phyloP scores from a whole-genome alignment of 2,329 filamentous ascomycete species.

The Cladophialophora carrionii region DNA sequence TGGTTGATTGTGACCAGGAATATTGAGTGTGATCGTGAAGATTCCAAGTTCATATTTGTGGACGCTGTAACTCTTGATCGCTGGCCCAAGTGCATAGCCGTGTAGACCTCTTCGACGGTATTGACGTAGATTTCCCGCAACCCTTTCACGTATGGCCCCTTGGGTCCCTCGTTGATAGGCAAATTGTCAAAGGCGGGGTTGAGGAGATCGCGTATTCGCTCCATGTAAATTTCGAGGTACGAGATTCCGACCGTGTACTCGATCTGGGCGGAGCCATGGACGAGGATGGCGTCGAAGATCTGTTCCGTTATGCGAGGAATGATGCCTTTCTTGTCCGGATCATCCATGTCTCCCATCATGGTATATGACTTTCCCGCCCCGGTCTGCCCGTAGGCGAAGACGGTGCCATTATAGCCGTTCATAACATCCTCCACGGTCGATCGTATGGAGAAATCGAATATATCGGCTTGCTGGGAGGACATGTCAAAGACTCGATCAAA shows the following conservation, averaged over 20 bases:
- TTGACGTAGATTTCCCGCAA: constrained; percentile 93
- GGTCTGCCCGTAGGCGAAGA: constrained; percentile 98
- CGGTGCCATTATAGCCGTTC: constrained; percentile 98
- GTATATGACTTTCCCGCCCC: constrained; percentile 98
- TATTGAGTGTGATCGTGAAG: constrained; percentile 96
- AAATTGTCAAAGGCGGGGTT: constrained; percentile 94
- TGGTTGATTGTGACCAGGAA: constrained; percentile 96
- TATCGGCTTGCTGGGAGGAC: constrained; percentile 83
- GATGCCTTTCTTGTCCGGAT: constrained; percentile 84
- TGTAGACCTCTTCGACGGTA: constrained; percentile 92
- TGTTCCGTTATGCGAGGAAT: constrained; percentile 97
- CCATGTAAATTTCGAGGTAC: constrained; percentile 99
- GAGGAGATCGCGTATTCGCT: constrained; percentile 91
- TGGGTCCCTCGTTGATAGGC: constrained; percentile 96
- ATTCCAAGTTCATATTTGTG: constrained; percentile 99
- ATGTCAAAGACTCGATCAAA: constrained; percentile 98
- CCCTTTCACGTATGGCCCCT: constrained; percentile 95
- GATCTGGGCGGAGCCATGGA: constrained; percentile 80
- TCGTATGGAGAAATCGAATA: constrained; percentile 97
- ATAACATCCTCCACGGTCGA: constrained; percentile 96
- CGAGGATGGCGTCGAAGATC: constrained; percentile 93
- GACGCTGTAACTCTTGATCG: constrained; percentile 87
- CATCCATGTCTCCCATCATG: constrained; percentile 97
- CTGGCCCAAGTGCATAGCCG: constrained; percentile 93
- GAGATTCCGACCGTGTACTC: constrained; percentile 98